Conservation (phyloP, 2,329 filamentous ascomycete genomes). For the Cladosporium cucumerinum region DNA sequence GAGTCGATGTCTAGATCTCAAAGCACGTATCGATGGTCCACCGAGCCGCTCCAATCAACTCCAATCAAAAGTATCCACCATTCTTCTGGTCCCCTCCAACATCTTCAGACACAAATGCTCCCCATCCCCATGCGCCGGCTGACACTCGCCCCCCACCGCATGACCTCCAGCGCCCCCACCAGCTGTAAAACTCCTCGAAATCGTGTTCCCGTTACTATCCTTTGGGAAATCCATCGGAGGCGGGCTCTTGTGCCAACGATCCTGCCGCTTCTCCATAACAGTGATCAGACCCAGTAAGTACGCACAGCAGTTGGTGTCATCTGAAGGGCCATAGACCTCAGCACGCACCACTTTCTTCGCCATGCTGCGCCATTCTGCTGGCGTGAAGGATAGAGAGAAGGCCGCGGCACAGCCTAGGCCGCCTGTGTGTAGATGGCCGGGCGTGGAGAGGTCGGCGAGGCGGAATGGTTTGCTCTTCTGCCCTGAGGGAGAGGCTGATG, state of each 20-base stretch:
- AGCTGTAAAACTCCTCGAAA: constrained; percentile 9
- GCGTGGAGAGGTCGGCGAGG: constrained; percentile 42
- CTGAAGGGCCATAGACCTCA: constrained; percentile 40
- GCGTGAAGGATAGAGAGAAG: constrained; percentile 44
- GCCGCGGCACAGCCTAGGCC: constrained; percentile 42
- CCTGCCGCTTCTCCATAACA: constrained; percentile 42
- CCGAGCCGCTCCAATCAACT: background rate
- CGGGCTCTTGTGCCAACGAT: constrained; percentile 38
- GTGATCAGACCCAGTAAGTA: constrained; percentile 38
- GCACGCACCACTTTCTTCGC: constrained; percentile 45
- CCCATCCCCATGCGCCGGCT: constrained; percentile 14
- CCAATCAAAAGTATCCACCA: constrained; percentile 31
- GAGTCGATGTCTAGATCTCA: no score
- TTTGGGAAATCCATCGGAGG: constrained; percentile 1
- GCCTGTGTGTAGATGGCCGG: constrained; percentile 43
- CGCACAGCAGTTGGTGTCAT: constrained; percentile 28
- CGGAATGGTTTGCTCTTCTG: constrained; percentile 38
- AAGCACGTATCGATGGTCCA: no score
- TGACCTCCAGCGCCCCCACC: constrained; percentile 4
- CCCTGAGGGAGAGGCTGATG: background rate
- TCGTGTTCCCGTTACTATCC: constrained; percentile 17
- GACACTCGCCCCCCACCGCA: constrained; percentile 6
- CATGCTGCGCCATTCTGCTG: constrained; percentile 43
- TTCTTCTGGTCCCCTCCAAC: constrained; percentile 21
- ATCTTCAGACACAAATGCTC: constrained; percentile 34